phyloP scores from a whole-genome alignment of 352 stramenopile species.

The Phytopythium mirpurense region DNA sequence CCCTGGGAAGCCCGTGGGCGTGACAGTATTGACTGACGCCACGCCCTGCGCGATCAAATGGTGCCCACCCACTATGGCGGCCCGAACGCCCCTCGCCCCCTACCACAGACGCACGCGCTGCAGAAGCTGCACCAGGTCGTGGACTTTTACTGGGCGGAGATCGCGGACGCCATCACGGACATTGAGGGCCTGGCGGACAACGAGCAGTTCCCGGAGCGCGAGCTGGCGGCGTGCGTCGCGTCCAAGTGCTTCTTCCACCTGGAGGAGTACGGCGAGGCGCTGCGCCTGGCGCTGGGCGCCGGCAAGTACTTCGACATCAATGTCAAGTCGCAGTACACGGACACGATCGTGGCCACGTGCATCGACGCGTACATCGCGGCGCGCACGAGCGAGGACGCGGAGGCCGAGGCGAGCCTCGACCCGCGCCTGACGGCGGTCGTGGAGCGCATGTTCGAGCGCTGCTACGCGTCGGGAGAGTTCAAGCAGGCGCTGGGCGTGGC shows the following conservation, averaged over 20 bases:
- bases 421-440: slow-evolving; percentile 94
- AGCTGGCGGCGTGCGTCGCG: slow-evolving; percentile 90
- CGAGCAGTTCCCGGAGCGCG: slow-evolving; percentile 84
- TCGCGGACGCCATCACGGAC: slow-evolving; percentile 86
- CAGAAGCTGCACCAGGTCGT: slow-evolving; percentile 91
- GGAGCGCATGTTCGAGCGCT: slow-evolving; percentile 97
- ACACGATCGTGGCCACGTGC: slow-evolving; percentile 95
- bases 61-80: too few species aligned
- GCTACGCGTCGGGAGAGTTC: slow-evolving; percentile 92
- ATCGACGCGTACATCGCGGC: slow-evolving; percentile 97
- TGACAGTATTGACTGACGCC: too few species aligned
- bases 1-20: too few species aligned
- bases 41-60: too few species aligned
- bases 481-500: slow-evolving; percentile 97
- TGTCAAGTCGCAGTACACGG: slow-evolving; percentile 93
- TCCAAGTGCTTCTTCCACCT: slow-evolving; percentile 98
- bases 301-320: slow-evolving; percentile 95
- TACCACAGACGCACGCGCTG: slow-evolving; percentile 83
- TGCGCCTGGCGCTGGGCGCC: slow-evolving; percentile 93
- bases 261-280: slow-evolving; percentile 95
- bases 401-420: slow-evolving; percentile 76
- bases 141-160: slow-evolving; percentile 94
- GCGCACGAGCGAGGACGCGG: slow-evolving; percentile 68
- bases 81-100: too few species aligned
- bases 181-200: slow-evolving; percentile 95